Evolutionary conservation across 2,329 filamentous ascomycete genomes (phyloP), one percentile per base, ranked within the genome.

Genomic region (Fusarium torulosum): DNA sequence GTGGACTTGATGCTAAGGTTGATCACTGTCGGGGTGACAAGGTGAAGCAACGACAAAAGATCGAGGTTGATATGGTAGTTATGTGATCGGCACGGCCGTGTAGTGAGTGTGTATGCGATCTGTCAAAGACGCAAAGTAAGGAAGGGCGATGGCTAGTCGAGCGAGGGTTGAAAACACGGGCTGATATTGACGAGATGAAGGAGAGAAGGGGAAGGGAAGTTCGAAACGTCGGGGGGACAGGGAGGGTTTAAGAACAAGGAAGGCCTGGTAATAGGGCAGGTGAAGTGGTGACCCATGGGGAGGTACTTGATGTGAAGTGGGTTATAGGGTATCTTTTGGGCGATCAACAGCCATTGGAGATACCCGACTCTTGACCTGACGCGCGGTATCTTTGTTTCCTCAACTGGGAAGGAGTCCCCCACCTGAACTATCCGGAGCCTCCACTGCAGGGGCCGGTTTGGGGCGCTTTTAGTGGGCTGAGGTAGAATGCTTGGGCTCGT

Each of bases 41-140:
- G 46, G 60, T 59, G 66, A 61, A 55, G 61, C 64, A 61, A 46
- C 57, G 47, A 65, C 53, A 44, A 63, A 67, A 53, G 55, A 63
- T 56, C 46, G 63, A 66, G 63, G 67, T 61, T 50, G 42, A 55
- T 64, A 45, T 69, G 66, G 53, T 60, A 62, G 49, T 60, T 66
- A 64, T 63, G 37, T 52, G 60, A 64, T 65, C 75, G 78, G 77
- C 78, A 75, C 78, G 72, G 78, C 77, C 76, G 76, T 71, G 62
- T 73, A 71, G 75, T 64, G 75, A 69, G 71, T 61, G 59, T 67
- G 47, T 53, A 53, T 71, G 79, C 78, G 64, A 79, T 84, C 83
- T 85, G 72, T 85, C 83, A 84, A 85, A 85, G 83, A 85, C 80
- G 78, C 81, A 59, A 66, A 66, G 76, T 72, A 74, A 73, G 45